phyloP scores from a whole-genome alignment of 371 early-diverging fungal species.

The Basidiobolus meristosporus region DNA sequence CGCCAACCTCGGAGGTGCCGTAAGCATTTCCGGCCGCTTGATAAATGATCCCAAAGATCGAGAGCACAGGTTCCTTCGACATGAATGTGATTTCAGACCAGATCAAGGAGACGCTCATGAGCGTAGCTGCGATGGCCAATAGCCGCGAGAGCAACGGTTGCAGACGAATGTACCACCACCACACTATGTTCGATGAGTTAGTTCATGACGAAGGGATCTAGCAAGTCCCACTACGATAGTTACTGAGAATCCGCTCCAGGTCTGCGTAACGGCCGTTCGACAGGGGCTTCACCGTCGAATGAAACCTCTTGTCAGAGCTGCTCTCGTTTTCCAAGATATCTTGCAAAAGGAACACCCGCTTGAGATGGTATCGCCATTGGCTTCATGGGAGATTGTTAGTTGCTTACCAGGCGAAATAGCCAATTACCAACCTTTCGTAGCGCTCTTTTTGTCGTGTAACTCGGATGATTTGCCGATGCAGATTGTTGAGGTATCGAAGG shows the following conservation, averaged over 20 bases:
- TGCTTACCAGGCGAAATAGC: too few species aligned
- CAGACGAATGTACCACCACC: slow-evolving; percentile 69
- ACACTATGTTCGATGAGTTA: slow-evolving; percentile 20
- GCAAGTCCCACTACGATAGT: background rate
- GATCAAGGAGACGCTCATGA: slow-evolving; percentile 47
- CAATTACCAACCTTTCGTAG: too few species aligned
- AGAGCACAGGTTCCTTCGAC: slow-evolving; percentile 25
- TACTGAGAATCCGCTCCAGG: background rate
- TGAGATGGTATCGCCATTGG: slow-evolving; percentile 35
- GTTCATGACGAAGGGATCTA: slow-evolving; percentile 6
- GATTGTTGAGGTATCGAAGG: too few species aligned
- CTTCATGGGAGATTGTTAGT: too few species aligned
- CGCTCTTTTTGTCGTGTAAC: too few species aligned
- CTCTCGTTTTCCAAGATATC: slow-evolving; percentile 45
- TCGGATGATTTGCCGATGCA: too few species aligned
- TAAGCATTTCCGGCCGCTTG: slow-evolving; percentile 21
- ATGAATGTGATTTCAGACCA: slow-evolving; percentile 88
- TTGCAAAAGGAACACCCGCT: slow-evolving; percentile 46
- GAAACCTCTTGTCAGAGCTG: slow-evolving; percentile 21
- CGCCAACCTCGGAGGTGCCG: slow-evolving; percentile 28
- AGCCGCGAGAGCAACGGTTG: slow-evolving; percentile 36
- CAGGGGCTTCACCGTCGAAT: slow-evolving; percentile 18
- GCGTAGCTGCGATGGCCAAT: slow-evolving; percentile 29
- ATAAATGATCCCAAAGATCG: slow-evolving; percentile 26
- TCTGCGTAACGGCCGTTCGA: slow-evolving; percentile 1